Conservation (phyloP, 1,139 yeast genomes). For the Hyphopichia fennica region DNA sequence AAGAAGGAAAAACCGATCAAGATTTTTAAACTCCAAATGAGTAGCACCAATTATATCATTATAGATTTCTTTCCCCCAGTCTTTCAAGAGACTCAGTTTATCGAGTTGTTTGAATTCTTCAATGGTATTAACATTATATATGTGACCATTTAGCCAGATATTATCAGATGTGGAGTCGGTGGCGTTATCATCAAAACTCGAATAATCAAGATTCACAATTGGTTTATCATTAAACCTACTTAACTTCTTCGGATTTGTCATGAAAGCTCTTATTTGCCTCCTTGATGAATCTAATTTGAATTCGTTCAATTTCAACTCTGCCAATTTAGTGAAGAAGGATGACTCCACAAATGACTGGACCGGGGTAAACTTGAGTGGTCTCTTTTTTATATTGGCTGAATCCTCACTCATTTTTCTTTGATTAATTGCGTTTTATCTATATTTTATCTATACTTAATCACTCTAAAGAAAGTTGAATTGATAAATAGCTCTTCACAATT, state of each 20-base stretch:
- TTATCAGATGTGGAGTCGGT: constrained; percentile 26
- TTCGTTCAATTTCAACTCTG: constrained; percentile 65
- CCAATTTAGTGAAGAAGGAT: constrained; percentile 75
- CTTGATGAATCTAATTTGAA: constrained; percentile 59
- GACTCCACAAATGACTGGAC: constrained; percentile 78
- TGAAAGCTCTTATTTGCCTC: constrained; percentile 38
- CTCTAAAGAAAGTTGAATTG: no score
- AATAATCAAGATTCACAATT: constrained; percentile 35
- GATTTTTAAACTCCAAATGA: constrained; percentile 9
- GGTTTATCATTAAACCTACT: constrained; percentile 46
- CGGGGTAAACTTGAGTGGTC: constrained; percentile 43
- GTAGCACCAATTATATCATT: constrained; percentile 12
- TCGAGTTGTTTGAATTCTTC: constrained; percentile 76
- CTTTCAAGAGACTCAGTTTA: constrained; percentile 55
- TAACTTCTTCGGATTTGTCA: constrained; percentile 29
- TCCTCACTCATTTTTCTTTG: neutral
- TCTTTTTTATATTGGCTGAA: neutral
- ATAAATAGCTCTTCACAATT: no score
- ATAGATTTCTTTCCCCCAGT: constrained; percentile 38
- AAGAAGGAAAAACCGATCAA: constrained; percentile 54
- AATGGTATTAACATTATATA: constrained; percentile 74
- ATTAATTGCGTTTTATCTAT: no score
- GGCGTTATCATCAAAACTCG: constrained; percentile 40
- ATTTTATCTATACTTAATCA: no score
- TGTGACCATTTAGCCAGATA: constrained; percentile 17